Percentiles rank a stretch among this genome's conserved stretches.
phyloP scores from a whole-genome alignment of 2,329 filamentous ascomycete species.

The Xylariaceae sp. region DNA sequence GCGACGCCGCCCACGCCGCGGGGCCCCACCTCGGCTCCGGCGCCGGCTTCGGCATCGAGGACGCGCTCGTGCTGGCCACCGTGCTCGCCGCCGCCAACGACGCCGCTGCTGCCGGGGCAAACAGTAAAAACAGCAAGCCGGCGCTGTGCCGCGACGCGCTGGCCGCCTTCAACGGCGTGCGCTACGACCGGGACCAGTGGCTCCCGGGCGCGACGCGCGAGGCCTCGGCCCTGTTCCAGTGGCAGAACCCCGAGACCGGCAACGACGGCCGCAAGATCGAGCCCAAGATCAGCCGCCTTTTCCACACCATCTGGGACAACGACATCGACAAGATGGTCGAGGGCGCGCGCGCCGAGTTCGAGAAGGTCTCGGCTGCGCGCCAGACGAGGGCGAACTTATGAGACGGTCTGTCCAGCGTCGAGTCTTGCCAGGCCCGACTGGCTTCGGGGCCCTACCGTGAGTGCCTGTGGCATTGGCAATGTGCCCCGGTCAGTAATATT shows the following conservation, averaged over 20 bases:
- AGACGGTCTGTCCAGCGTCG: background rate
- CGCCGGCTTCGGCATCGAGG: conserved; percentile 49
- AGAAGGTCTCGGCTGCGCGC: background rate
- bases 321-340: conserved; percentile 21
- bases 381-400: conserved; percentile 1
- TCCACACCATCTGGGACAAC: conserved; percentile 24
- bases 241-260: conserved; percentile 14
- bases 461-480: too few relatives aligned
- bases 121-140: conserved; percentile 4
- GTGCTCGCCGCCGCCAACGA: conserved; percentile 14
- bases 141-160: conserved; percentile 19
- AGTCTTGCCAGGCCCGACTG: background rate
- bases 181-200: conserved; percentile 24
- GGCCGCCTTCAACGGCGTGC: conserved; percentile 18
- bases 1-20: conserved; percentile 49
- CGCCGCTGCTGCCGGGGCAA: conserved; percentile 1
- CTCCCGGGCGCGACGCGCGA: conserved; percentile 22
- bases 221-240: conserved; percentile 23
- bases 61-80: conserved; percentile 31
- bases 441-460: too few relatives aligned
- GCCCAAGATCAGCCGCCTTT: conserved; percentile 12
- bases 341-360: conserved; percentile 9
- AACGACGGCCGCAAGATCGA: conserved; percentile 16
- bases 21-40: conserved; percentile 49
- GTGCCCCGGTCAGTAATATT: too few relatives aligned